A percentile compares a stretch with the other conserved stretches of the same genome.
phyloP scores from a whole-genome alignment of 768 basidiomycete species.

The Pholiota molesta region DNA sequence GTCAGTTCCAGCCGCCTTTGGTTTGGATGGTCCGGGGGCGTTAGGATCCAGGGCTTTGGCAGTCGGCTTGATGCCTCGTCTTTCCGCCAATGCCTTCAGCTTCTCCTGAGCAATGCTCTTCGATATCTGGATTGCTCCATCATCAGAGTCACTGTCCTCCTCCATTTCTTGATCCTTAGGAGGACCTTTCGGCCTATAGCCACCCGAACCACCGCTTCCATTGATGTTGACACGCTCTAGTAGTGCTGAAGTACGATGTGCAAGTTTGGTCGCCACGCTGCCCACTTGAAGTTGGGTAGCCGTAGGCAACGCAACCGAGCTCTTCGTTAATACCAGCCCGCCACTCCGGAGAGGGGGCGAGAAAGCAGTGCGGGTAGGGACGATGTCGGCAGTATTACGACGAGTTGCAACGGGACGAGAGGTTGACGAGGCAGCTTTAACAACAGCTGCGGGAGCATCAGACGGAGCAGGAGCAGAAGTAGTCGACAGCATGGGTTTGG shows the following conservation, averaged over 20 bases:
- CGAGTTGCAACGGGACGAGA: not conserved
- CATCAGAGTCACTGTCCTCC: constrained; percentile 59
- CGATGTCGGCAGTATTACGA: constrained; percentile 4
- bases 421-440: not conserved
- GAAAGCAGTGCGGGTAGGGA: constrained; percentile 10
- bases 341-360: constrained; percentile 22
- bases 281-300: constrained; percentile 40
- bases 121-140: constrained; percentile 46
- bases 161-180: constrained; percentile 71
- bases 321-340: constrained; percentile 46
- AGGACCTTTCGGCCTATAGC: constrained; percentile 66
- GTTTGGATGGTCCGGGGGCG: constrained; percentile 4
- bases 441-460: not conserved
- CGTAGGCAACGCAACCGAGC: constrained; percentile 60
- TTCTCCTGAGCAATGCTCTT: constrained; percentile 72
- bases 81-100: constrained; percentile 57
- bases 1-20: constrained; percentile 9
- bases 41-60: not conserved
- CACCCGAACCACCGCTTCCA: constrained; percentile 25
- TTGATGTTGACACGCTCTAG: not conserved
- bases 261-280: constrained; percentile 23
- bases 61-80: constrained; percentile 38
- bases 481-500: constrained; percentile 5
- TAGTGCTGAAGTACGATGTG: constrained; percentile 10
- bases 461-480: constrained; percentile 7